Evolutionary conservation across 2,329 filamentous ascomycete species (phyloP).

Genomic region (Diaporthe sp.): DNA sequence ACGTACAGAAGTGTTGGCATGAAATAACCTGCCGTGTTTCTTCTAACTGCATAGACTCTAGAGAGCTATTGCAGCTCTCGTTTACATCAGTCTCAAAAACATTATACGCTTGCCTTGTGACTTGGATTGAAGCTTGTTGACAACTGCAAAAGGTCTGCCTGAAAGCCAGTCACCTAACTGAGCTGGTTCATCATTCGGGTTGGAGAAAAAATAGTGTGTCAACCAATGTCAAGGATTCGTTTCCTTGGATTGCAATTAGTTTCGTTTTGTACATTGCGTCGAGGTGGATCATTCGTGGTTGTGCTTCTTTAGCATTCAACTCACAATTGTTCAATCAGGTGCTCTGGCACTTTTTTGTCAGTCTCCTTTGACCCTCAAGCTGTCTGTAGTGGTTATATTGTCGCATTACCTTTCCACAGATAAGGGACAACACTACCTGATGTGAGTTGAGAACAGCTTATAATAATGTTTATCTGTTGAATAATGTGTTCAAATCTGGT

Average conservation of each 20-base stretch:
- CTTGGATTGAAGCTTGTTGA: too few relatives aligned
- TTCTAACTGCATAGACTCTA: neutral
- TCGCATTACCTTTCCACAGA: neutral
- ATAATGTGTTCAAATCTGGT: neutral
- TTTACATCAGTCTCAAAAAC: too few relatives aligned
- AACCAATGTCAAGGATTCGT: neutral
- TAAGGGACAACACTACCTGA: neutral
- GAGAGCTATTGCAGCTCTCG: neutral
- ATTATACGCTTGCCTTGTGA: accelerated
- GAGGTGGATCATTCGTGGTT: too few relatives aligned
- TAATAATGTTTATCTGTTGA: neutral
- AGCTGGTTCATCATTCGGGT: neutral
- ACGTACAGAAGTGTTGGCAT: neutral
- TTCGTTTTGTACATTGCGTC: too few relatives aligned
- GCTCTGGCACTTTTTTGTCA: neutral
- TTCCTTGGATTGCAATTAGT: neutral
- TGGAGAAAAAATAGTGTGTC: neutral
- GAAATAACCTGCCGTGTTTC: too few relatives aligned
- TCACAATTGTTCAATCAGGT: neutral
- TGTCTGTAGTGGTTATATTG: neutral
- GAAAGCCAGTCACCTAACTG: neutral
- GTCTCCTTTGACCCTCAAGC: neutral
- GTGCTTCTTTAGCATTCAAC: accelerated
- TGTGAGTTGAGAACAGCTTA: neutral
- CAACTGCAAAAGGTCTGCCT: neutral